Evolutionary conservation across 495 filamentous ascomycete species (phyloP), one percentile per base, ranked within the genome.

Genomic region (Halenospora varia): DNA sequence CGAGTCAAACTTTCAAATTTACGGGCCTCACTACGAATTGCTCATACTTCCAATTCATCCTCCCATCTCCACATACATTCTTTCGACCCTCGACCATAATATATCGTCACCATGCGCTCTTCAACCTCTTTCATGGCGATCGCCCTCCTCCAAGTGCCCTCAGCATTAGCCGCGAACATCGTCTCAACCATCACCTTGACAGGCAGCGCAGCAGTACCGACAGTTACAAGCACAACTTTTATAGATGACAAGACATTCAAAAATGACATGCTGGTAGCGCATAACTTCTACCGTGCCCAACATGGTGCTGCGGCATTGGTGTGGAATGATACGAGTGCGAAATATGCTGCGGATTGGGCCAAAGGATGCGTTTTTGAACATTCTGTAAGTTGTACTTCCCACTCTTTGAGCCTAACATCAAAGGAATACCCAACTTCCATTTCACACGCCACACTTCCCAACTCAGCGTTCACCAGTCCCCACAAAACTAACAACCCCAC

Each of bases 271-370:
- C 76, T 94, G 23, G 79, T 82, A 64, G 75, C 74, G 64, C 88
- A 80, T 41, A 93, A 94, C 67, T 67, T 72, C 49, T 91, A 87
- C 72, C 85, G 89, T 18, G 25, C 56, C 1, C 66, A 79, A 48
- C 84, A 92, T 71, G 82, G 86, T 60, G 88, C 88, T 29, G 70
- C 70, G 0, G 53, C 73, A 2, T 62, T 92, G 13, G 56, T 56
- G 13, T 95, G 88, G 87, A 91, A 95, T 70, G 59, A 69, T 2
- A 84, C 82, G 0, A 70, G 88, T 9, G 80, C 78, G 0, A 51
- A 68, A 8, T 86, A 79, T 62, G 86, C 87, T 6, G 52, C 62
- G 39, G 56, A 75, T 15, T 84, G 77, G 74, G 77, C 76, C 0
- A 56, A 76, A 1, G 58, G 46, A 3, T 92, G 87, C 73, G 51